Evolutionary conservation across 169 alveolate genomes (phyloP).

Genomic region (Pseudocohnilembus persalinus): DNA sequence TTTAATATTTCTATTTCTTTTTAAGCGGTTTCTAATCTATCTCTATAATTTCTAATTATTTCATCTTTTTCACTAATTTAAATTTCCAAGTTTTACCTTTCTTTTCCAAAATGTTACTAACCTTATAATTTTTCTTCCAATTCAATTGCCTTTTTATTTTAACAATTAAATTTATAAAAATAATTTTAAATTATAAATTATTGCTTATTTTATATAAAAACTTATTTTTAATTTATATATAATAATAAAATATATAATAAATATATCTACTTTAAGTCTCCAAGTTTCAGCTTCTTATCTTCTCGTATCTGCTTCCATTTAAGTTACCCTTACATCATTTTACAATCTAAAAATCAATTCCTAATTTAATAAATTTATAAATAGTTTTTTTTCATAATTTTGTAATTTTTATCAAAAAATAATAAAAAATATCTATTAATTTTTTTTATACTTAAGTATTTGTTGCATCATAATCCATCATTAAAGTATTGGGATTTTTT

Average conservation of each 20-base stretch:
- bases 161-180: too few species aligned
- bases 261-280: background rate
- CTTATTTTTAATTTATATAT: too few species aligned
- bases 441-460: background rate
- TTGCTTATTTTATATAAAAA: too few species aligned
- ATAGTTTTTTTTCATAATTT: background rate
- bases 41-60: background rate
- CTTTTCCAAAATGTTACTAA: background rate
- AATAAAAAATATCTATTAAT: too few species aligned
- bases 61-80: background rate
- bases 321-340: background rate
- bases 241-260: too few species aligned
- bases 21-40: background rate
- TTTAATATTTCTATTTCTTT: background rate
- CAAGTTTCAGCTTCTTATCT: background rate
- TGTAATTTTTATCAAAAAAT: too few species aligned
- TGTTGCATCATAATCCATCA: background rate
- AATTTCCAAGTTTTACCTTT: background rate
- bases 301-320: background rate
- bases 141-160: background rate
- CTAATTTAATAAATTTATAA: background rate
- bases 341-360: background rate
- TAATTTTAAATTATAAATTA: too few species aligned
- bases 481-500: background rate
- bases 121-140: background rate